Evolutionary conservation across 1,284 basidiomycete species (phyloP).

Genomic region (Ustilago hordei): DNA sequence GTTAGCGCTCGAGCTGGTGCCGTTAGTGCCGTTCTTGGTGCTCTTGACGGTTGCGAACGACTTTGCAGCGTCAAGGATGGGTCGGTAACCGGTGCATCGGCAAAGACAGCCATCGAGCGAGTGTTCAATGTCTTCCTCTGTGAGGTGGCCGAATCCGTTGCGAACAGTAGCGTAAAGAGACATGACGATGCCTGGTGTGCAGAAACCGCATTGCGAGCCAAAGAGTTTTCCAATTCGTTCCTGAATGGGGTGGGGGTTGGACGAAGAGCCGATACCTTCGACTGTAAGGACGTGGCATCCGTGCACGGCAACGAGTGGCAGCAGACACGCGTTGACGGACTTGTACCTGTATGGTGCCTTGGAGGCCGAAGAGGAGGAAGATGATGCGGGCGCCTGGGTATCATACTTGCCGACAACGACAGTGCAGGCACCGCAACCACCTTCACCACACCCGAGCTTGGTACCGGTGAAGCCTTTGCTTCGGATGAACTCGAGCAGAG

Average conservation of each 20-base stretch:
- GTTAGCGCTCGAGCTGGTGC: constrained; percentile 11
- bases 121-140: constrained; percentile 67
- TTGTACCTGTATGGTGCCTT: constrained; percentile 63
- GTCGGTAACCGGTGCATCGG: constrained; percentile 64
- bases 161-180: constrained; percentile 69
- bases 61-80: constrained; percentile 63
- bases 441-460: constrained; percentile 70
- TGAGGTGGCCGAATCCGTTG: constrained; percentile 59
- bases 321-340: constrained; percentile 70
- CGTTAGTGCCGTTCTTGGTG: constrained; percentile 15
- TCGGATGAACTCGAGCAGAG: constrained; percentile 69
- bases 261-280: constrained; percentile 68
- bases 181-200: constrained; percentile 69
- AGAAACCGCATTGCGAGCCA: constrained; percentile 69
- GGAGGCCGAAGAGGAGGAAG: not conserved
- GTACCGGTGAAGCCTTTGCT: constrained; percentile 69
- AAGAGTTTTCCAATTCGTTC: constrained; percentile 68
- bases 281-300: constrained; percentile 70
- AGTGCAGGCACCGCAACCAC: constrained; percentile 70
- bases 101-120: constrained; percentile 70
- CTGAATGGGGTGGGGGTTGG: constrained; percentile 70
- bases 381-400: constrained; percentile 6
- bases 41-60: constrained; percentile 57
- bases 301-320: constrained; percentile 68
- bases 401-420: constrained; percentile 61